Base-by-base conservation (phyloP, 2,329 filamentous ascomycete genomes). In the Alternaria sp. region DNA sequence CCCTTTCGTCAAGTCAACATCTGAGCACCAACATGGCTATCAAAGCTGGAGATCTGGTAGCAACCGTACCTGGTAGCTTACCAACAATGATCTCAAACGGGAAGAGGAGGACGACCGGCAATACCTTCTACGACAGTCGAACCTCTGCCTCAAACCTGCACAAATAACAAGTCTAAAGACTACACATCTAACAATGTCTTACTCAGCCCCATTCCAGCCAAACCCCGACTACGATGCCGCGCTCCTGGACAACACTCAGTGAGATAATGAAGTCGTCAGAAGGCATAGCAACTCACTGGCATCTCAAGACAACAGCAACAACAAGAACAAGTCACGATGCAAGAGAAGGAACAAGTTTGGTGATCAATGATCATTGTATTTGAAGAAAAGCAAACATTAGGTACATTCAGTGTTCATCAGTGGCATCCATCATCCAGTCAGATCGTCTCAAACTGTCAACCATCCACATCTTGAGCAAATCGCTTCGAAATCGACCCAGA, bases 81-180 rank as follows among this genome's bases (percentile, higher is more conserved):
- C 24, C 24, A 24, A 24, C 24, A 24, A 24, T 2, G 24, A 24
- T 24, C 2, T 0, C 24, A 7, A 7, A 24, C 24, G 0, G 24
- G 24, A 24, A 24, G 24, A 24, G 0, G 24, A 67, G 76, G 42
- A 65, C 75, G 3, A 78, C 75, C 64, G 75, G 69, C 67, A 72
- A 30, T 11, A 30, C 9, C 28, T 22, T 22, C 18, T 42, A 42
- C 39, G 14, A 14, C 39, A 42, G 20, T 24, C 12, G 11, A 24
- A 24, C 39, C 39, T 42, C 20, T 22, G 8, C 39, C 39, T 14
- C 39, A 36, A 48, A 28, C 16, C 9, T n/a, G 14, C 30, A 18
- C 46, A 24, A 34, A 34, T 14, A 32, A 48, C 9, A 14, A 36
- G 7, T 18, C 18, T 22, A 7, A 48, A 20, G 5, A 48, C 12